Evolutionary conservation across 805 yeast genomes (phyloP).

Genomic region (Ogataea populi-albae): DNA sequence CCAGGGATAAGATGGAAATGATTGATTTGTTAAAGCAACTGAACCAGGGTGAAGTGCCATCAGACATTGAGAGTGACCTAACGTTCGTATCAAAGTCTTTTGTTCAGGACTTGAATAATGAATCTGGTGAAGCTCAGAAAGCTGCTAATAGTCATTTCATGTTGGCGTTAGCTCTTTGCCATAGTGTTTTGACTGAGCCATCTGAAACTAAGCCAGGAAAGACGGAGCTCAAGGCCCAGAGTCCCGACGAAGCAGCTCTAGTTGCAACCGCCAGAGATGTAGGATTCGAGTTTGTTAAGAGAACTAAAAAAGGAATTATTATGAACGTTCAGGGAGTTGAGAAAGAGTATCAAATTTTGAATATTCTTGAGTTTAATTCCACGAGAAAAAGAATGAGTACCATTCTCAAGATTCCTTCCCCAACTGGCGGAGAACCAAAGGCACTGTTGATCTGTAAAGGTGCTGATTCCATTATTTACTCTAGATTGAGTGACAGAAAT

Average conservation of each 20-base stretch:
- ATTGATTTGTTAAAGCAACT: conserved; percentile 40
- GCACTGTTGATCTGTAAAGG: conserved; percentile 77
- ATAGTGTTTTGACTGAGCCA: conserved; percentile 69
- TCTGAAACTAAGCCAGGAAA: conserved; percentile 58
- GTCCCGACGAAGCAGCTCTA: conserved; percentile 85
- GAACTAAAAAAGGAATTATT: conserved; percentile 66
- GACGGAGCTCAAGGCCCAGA: conserved; percentile 65
- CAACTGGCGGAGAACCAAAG: conserved; percentile 47
- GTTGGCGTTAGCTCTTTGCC: conserved; percentile 75
- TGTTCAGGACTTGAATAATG: conserved; percentile 58
- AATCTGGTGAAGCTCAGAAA: conserved; percentile 49
- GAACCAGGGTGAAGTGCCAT: conserved; percentile 29
- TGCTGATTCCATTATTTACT: conserved; percentile 78
- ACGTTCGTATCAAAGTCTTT: conserved; percentile 69
- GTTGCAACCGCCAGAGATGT: conserved; percentile 78
- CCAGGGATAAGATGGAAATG: conserved; percentile 59
- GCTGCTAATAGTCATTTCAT: conserved; percentile 68
- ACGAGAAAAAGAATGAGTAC: conserved; percentile 89
- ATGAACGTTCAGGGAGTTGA: conserved; percentile 67
- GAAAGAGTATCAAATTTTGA: conserved; percentile 69
- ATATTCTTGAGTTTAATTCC: conserved; percentile 74
- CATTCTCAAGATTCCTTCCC: conserved; percentile 63
- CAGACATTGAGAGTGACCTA: conserved; percentile 50
- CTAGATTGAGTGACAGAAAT: conserved; percentile 51
- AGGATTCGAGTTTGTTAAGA: conserved; percentile 64